phyloP scores from a whole-genome alignment of 805 yeast genomes.

The Pichia nakasei region DNA sequence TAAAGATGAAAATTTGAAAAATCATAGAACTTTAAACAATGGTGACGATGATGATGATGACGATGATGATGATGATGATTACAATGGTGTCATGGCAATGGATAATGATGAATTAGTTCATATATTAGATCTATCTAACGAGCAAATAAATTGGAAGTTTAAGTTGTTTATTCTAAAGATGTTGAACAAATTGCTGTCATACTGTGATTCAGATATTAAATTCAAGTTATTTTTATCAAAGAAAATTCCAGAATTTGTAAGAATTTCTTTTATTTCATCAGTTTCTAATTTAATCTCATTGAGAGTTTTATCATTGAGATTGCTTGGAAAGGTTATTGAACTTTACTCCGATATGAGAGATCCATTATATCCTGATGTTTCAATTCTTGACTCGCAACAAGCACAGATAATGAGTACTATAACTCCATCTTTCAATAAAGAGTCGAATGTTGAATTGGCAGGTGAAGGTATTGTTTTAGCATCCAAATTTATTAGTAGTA shows the following conservation, averaged over 20 bases:
- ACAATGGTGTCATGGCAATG: not conserved
- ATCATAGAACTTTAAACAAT: not conserved
- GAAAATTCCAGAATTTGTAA: constrained; percentile 56
- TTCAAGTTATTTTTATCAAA: constrained; percentile 35
- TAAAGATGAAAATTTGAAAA: not conserved
- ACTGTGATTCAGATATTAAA: constrained; percentile 30
- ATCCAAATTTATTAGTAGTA: constrained; percentile 65
- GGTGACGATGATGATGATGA: constrained; percentile 1
- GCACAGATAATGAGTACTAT: constrained; percentile 89
- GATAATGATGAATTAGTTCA: constrained; percentile 7
- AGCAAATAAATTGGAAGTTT: constrained; percentile 52
- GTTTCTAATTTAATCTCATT: constrained; percentile 58
- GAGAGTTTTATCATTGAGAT: constrained; percentile 54
- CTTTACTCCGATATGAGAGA: constrained; percentile 56
- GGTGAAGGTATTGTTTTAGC: constrained; percentile 70
- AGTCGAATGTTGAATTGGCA: constrained; percentile 65
- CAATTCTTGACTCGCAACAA: constrained; percentile 83
- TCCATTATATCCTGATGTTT: constrained; percentile 60
- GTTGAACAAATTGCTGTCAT: constrained; percentile 33
- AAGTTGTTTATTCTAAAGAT: constrained; percentile 39
- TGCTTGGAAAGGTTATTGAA: constrained; percentile 56
- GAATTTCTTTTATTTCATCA: constrained; percentile 72
- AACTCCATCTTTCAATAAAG: constrained; percentile 73
- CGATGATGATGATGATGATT: constrained; percentile 7
- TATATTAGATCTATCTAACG: constrained; percentile 33